These are phyloP conservation scores for Coleophoma eucalyptorum DNA, from an alignment of 2,329 filamentous ascomycete genomes.

Conservation along the genomic window DNA sequence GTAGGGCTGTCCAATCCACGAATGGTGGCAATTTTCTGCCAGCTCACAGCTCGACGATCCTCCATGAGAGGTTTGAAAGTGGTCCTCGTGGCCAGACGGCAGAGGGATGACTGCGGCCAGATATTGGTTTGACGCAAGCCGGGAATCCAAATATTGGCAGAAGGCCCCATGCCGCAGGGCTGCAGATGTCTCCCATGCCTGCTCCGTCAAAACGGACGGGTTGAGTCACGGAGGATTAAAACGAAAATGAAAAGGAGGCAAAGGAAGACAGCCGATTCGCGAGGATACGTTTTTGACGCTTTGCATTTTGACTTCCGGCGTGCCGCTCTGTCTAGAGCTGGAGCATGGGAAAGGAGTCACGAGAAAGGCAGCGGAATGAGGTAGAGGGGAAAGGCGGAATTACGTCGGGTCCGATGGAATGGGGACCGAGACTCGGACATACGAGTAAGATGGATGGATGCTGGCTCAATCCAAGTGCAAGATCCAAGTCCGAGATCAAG, in stretches of 20 bases:
- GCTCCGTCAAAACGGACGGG: not conserved
- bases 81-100: not conserved
- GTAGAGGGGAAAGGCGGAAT: too few relatives aligned
- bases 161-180: not conserved
- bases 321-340: too few relatives aligned
- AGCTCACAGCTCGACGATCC: too few relatives aligned
- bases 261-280: not conserved
- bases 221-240: not conserved
- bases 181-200: not conserved
- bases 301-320: not conserved
- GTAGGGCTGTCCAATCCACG: slow-evolving; percentile 1
- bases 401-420: too few relatives aligned
- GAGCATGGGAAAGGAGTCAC: too few relatives aligned
- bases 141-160: not conserved
- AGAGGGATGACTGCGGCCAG: not conserved
- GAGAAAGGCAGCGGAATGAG: too few relatives aligned
- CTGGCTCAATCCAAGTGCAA: too few relatives aligned
- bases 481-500: too few relatives aligned
- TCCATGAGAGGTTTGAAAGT: too few relatives aligned
- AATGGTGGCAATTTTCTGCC: not conserved
- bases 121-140: not conserved
- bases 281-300: not conserved
- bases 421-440: too few relatives aligned
- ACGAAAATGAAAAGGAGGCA: not conserved
- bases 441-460: too few relatives aligned